These are phyloP conservation scores for Beta corolliflora DNA, from an alignment of 179 eudicot genomes.

Conservation along the genomic window DNA sequence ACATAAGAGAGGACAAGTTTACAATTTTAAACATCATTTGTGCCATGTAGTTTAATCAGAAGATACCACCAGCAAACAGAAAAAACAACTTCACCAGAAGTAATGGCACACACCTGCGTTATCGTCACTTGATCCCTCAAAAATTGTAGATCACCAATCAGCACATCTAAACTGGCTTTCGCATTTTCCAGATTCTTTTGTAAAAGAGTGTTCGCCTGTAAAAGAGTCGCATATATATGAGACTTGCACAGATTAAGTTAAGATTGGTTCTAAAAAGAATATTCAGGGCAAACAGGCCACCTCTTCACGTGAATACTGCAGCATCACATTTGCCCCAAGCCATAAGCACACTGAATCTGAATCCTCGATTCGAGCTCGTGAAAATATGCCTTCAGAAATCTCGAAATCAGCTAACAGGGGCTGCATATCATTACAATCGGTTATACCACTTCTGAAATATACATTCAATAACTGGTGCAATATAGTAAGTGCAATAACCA, in stretches of 20 bases:
- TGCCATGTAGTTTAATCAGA: background rate
- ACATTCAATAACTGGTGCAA: background rate
- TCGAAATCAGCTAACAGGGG: constrained; percentile 88
- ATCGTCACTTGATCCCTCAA: constrained; percentile 85
- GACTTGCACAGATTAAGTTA: constrained; percentile 13
- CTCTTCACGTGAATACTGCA: constrained; percentile 96
- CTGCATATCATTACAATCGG: constrained; percentile 42
- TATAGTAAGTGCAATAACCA: background rate
- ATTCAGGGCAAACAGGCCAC: constrained; percentile 32
- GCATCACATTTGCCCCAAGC: constrained; percentile 99
- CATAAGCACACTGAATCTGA: constrained; percentile 92
- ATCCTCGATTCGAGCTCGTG: constrained; percentile 81
- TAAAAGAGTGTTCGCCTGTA: constrained; percentile 74
- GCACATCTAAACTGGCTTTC: constrained; percentile 88
- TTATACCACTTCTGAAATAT: background rate
- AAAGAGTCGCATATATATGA: constrained; percentile 8
- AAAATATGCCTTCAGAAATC: constrained; percentile 93
- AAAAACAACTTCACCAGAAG: background rate
- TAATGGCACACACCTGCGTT: constrained; percentile 59
- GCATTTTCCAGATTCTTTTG: constrained; percentile 88
- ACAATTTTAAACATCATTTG: background rate
- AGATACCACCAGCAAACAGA: background rate
- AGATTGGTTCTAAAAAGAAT: background rate
- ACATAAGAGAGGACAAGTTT: too few species aligned
- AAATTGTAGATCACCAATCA: constrained; percentile 78